phyloP scores from a whole-genome alignment of 2,329 filamentous ascomycete genomes.

The Xylaria hypoxylon region DNA sequence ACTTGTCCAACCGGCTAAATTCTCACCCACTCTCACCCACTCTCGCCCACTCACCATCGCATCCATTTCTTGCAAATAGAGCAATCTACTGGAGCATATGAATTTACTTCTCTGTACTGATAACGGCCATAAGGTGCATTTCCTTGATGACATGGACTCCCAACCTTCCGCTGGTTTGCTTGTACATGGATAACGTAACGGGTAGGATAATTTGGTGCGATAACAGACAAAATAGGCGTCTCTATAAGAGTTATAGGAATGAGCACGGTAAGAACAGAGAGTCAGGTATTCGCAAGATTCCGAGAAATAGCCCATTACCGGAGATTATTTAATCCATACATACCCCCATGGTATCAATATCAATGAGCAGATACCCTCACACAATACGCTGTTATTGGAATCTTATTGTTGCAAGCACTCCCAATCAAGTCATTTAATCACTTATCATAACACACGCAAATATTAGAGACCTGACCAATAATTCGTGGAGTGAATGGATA shows the following conservation, averaged over 20 bases:
- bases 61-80: no score
- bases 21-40: no score
- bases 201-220: neutral
- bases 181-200: neutral
- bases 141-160: neutral
- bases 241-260: no score
- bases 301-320: neutral
- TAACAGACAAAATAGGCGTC: no score
- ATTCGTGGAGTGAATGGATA: constrained; percentile 32
- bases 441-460: constrained; percentile 2
- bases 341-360: neutral
- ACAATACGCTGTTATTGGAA: no score
- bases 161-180: no score
- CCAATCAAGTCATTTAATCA: neutral
- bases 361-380: neutral
- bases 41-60: no score
- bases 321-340: neutral
- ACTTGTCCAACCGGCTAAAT: no score
- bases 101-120: neutral
- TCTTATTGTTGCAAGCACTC: neutral
- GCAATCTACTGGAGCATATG: no score
- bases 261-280: neutral
- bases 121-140: neutral
- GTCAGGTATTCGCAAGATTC: no score
- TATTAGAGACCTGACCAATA: neutral